Base-by-base conservation (phyloP, 139 green algal species). In the Coelastrella sp. region DNA sequence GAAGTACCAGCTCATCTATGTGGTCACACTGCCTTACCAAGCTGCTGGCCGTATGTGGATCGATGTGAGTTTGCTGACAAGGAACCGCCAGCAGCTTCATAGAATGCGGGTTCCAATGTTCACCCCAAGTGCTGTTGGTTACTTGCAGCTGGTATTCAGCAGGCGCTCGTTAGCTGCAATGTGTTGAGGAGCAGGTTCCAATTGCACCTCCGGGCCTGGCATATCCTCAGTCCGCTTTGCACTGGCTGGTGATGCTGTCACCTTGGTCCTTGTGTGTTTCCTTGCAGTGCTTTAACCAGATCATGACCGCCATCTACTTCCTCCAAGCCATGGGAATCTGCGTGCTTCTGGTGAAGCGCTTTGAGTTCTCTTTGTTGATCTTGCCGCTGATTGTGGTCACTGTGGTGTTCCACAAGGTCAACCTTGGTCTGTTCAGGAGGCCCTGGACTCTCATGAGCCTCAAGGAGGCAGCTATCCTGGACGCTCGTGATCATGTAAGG, bases 321-420 rank as follows among this genome's bases (percentile, higher is more conserved):
- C 92, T 95, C 77, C 93, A 96, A 82, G 60, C 94, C 23, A 87
- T 93, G 35, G 94, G 93, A 90, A 76, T 94, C 13, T 89, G 79
- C 5, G 79, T 96, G 23, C 78, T 95, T 45, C 72, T 79, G 50
- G 68, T 96, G 34, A 96, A 96, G 89, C 85, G 91, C 45, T 90
- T 90, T 69, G 50, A 73, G 6, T 93, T 88, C 74, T 57, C 83
- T 4, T 35, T 62, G 15, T 77, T 93, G 8, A 35, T 92, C 57
- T 40, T 90, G 57, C 88, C 91, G 27, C 73, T 92, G 68, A 78
- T 86, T 19, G n/a, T 94, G 48, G 27, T 92, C 57, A 92, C 91
- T 30, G 13, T 92, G 30, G 35, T 79, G 25, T 92, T 93, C 83
- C 88, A 88, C 88, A 74, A 74, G 25, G 57, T 75, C 45, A 27